Evolutionary conservation across 352 stramenopile genomes (phyloP), one percentile per base, ranked within the genome.

Genomic region (Pythium phragmitis): DNA sequence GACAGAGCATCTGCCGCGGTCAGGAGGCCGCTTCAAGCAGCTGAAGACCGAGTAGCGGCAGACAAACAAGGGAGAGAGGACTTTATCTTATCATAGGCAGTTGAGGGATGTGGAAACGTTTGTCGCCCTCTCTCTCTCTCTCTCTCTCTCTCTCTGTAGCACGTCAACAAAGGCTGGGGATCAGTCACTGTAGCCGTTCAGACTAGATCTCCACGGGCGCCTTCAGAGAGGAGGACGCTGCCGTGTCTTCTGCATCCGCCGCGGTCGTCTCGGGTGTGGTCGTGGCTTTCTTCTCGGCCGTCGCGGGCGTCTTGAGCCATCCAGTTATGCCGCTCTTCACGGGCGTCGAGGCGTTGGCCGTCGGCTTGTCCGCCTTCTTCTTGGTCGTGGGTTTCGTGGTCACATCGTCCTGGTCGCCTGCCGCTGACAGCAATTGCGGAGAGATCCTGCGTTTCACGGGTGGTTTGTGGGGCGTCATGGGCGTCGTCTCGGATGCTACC

Each of bases 371-470:
- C 0, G 39, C 21, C 17, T 58, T 51, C 11, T 60, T 33, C 47
- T 58, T 59, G 28, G n/a, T 23, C 28, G 30, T 5, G 26, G 26
- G 26, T 30, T 30, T 30, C 26, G 26, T 30, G 26, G 26, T 30
- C 26, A 5, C 26, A 5, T 55, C 19, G 42, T 55, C 7, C 26
- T 45, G 39, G 11, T 55, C 56, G 5, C 39, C 16, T 16, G 34
- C 23, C 19, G 52, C 51, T 6, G 51, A 59, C 23, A 58, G n/a
- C 0, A 70, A 30, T 52, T 70, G 64, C 9, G 57, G 23, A 1
- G 57, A 23, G 30, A 70, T 70, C 57, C 66, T 70, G 9, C 64
- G 57, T 39, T 70, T 70, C 26, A 70, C 64, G 0, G 64, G 58
- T 19, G 57, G 57, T 30, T 70, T 70, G 46, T 70, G 51, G 1